phyloP scores from a whole-genome alignment of 176 grass and related monocot species.

The barley (Hordeum vulgare) region MorexV3_pseudomolecules_assembly NC_058524.1:216122848-216123347 shows the following conservation, averaged over 20 bases:
- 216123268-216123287: background rate
- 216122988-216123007: no score
- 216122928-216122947: no score
- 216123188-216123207: constrained; percentile 18
- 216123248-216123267: constrained; percentile 1
- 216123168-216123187: background rate
- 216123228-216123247: constrained; percentile 88
- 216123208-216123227: constrained; percentile 66
- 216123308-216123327: background rate
- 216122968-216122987: no score
- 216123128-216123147: constrained; percentile 79
- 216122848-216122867: no score
- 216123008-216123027: no score
- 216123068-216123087: constrained; percentile 85
- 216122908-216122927: no score
- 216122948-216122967: no score
- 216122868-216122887: no score
- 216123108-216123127: constrained; percentile 70
- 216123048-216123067: constrained; percentile 60
- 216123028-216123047: constrained; percentile 28
- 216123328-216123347: background rate
- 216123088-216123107: constrained; percentile 80
- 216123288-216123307: background rate
- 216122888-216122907: no score
- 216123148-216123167: constrained; percentile 77